Base-by-base conservation (phyloP, 2,329 filamentous ascomycete species). In the Colletotrichum melonis region DNA sequence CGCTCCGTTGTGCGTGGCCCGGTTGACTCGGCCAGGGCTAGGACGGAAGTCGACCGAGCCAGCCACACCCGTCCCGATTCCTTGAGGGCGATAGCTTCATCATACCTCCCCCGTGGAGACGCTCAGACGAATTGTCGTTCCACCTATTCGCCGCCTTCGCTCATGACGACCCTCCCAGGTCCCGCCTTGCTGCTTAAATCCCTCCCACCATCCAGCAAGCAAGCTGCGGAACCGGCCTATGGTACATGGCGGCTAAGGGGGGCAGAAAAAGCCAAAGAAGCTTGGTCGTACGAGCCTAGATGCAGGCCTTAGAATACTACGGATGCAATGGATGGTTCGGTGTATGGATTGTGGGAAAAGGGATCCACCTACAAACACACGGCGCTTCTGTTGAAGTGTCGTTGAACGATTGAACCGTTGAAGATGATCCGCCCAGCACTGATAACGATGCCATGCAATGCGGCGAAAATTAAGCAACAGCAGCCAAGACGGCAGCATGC, bases 31-130 rank as follows among this genome's bases (percentile, higher is more conserved):
- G 70, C 56, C 70, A 73, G 70, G 70, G 70, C 70, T 73, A 49
- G n/a, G n/a, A 22, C 70, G 70, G 70, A 73, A 73, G 70, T 73
- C 70, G 70, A 73, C 70, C 70, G 70, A 73, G 60, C 54, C 42
- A 38, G 46, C 55, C 56, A 70, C 67, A 70, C 56, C 46, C 26
- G 60, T 70, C 49, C 55, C 62, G 54, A 54, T 28, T 38, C 35
- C 28, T 28, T 16, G 56, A 65, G 52, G 42, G 59, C 54, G 67
- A 73, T 66, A 62, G 19, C 70, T 66, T 73, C 67, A 73, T 24
- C 55, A 60, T 32, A 58, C n/a, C 26, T 56, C 24, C 56, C 22
- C 52, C 70, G 67, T 73, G 60, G 70, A 32, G 67, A 67, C 67
- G 62, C 55, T 70, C 67, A 65, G 60, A 66, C 46, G 46, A n/a